A percentile compares a stretch with the other conserved stretches of the same genome.
Conservation (phyloP, 176 grass and related monocot species). For the Lolium multiflorum region DNA sequence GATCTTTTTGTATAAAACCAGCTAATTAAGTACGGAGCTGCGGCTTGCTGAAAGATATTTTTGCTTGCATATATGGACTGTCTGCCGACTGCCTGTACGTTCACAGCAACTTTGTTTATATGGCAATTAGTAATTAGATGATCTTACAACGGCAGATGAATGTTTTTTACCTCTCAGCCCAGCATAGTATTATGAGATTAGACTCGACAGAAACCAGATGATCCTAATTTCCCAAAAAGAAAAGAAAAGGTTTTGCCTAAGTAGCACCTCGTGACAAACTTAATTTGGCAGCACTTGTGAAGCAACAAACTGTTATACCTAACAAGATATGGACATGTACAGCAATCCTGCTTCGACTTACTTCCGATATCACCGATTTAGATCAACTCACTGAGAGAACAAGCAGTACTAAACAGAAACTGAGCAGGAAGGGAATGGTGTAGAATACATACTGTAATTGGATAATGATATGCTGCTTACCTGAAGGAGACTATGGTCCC, state of each 20-base stretch:
- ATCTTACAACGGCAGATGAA: not conserved
- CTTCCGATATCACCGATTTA: not conserved
- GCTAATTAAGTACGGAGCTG: slow-evolving; percentile 28
- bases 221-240: not conserved
- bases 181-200: not conserved
- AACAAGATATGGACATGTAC: slow-evolving; percentile 19
- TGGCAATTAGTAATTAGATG: slow-evolving; percentile 9
- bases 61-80: slow-evolving; percentile 4
- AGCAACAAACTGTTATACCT: slow-evolving; percentile 37
- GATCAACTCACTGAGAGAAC: slow-evolving; percentile 32
- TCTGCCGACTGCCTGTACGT: not conserved
- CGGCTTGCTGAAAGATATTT: slow-evolving; percentile 37
- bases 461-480: slow-evolving; percentile 40
- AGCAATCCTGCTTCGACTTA: slow-evolving; percentile 8
- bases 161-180: not conserved
- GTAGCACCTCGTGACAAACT: slow-evolving; percentile 24
- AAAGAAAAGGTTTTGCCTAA: not conserved
- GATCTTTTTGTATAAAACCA: slow-evolving; percentile 53
- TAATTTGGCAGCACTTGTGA: slow-evolving; percentile 27
- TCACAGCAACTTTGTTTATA: not conserved
- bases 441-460: slow-evolving; percentile 48
- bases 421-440: slow-evolving; percentile 33
- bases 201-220: not conserved
- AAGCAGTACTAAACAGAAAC: slow-evolving; percentile 36
- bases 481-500: slow-evolving; percentile 20